Evolutionary conservation across 2,329 filamentous ascomycete genomes (phyloP).

Genomic region (Periglandula ipomoeae): DNA sequence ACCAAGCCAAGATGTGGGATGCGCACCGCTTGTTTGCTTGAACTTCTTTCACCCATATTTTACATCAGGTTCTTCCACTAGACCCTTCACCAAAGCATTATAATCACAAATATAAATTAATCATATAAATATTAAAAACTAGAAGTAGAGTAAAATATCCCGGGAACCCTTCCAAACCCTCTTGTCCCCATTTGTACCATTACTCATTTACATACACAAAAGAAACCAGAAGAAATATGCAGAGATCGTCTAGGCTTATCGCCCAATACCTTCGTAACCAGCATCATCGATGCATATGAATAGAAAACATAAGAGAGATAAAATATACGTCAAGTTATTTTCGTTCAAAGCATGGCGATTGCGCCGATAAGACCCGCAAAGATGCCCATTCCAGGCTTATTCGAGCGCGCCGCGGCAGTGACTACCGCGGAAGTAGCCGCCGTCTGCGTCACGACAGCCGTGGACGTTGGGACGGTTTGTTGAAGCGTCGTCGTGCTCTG

Average conservation of each 20-base stretch:
- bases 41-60: no score
- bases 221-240: neutral
- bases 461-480: slow-evolving; percentile 13
- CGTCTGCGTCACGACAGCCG: slow-evolving; percentile 12
- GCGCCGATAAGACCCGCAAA: slow-evolving; percentile 13
- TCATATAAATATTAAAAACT: no score
- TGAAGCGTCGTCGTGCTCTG: slow-evolving; percentile 27
- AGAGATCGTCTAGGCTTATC: neutral
- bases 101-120: no score
- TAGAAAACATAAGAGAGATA: neutral
- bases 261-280: no score
- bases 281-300: neutral
- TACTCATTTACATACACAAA: neutral
- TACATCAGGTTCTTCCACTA: no score
- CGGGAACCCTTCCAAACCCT: neutral
- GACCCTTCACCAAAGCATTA: no score
- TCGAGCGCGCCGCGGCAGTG: slow-evolving; percentile 14
- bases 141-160: no score
- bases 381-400: slow-evolving; percentile 24
- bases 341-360: slow-evolving; percentile 8
- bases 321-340: neutral
- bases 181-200: neutral
- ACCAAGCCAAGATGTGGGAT: no score
- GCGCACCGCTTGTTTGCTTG: no score
- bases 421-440: slow-evolving; percentile 14